Percentiles rank a stretch among this genome's conserved stretches.
These are phyloP conservation scores for Quillaja saponaria DNA, from an alignment of 306 rosid species.

Conservation along the genomic window DNA sequence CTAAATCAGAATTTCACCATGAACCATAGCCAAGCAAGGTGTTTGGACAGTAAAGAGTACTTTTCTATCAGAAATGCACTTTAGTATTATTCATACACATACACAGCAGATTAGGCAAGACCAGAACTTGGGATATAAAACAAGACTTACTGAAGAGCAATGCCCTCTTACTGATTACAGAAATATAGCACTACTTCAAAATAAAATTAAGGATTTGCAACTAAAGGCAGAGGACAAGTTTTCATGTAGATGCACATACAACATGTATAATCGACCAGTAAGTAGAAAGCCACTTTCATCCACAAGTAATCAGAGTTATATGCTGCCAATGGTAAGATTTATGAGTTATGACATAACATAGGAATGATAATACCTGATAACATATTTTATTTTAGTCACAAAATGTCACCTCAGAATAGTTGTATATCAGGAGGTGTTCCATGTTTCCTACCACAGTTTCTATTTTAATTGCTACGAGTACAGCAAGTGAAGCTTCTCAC, in stretches of 20 bases:
- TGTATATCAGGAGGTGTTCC: too few species aligned
- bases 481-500: too few species aligned
- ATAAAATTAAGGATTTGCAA: background rate
- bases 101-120: slow-evolving; percentile 1
- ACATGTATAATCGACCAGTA: background rate
- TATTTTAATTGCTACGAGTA: too few species aligned
- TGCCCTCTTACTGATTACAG: too few species aligned
- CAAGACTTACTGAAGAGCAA: background rate
- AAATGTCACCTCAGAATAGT: too few species aligned
- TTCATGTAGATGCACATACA: background rate
- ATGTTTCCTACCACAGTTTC: too few species aligned
- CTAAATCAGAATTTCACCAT: background rate
- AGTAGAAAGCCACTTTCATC: background rate
- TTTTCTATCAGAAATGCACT: too few species aligned
- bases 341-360: too few species aligned
- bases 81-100: too few species aligned
- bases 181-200: background rate
- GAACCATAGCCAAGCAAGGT: background rate
- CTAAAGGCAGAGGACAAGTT: background rate
- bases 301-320: background rate
- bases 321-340: background rate
- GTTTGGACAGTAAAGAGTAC: background rate
- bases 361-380: too few species aligned
- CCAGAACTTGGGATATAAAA: background rate
- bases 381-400: too few species aligned